Evolutionary conservation across 768 basidiomycete species (phyloP), one percentile per base, ranked within the genome.

Genomic region (Udeniomyces megalosporus): DNA sequence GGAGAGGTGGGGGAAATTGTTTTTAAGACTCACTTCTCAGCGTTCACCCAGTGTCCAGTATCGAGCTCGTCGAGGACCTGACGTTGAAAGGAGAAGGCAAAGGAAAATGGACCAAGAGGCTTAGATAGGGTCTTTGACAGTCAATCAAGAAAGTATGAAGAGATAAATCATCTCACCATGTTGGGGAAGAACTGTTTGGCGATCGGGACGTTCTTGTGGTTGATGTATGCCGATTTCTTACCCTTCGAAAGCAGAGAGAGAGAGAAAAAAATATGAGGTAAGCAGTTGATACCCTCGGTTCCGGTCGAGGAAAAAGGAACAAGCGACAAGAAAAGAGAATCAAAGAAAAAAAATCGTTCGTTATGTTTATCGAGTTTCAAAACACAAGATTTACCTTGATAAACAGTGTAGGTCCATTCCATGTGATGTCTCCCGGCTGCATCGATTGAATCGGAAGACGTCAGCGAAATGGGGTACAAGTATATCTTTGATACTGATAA

Each of bases 31-130:
- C n/a, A n/a, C n/a, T n/a, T n/a, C n/a, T 92, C 88, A 17, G 86
- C 84, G 66, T 92, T 89, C 22, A 92, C 85, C 91, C 91, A 96
- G 72, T 96, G 91, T 0, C 84, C 82, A 0, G 89, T 76, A 62
- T 88, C 83, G 29, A 93, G 73, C 28, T 73, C 77, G 69, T 82
- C 79, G 10, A 92, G 68, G n/a, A 29, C 24, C 60, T 60, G 48
- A 8, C 4, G 3, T 8, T 8, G 0, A 17, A 52, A 1, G 26
- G n/a, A 11, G 17, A 24, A 17, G 5, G 17, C n/a, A n/a, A n/a
- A n/a, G n/a, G n/a, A n/a, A n/a, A n/a, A n/a, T n/a, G n/a, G n/a
- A n/a, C n/a, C n/a, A 34, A 34, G 32, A 45, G 45, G 24, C 20
- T 44, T 26, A 57, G 55, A 26, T n/a, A 5, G 26, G 11, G 17